These are phyloP conservation scores for Globisporangium yorkense DNA, from an alignment of 352 stramenopile species.

Conservation along the genomic window DNA sequence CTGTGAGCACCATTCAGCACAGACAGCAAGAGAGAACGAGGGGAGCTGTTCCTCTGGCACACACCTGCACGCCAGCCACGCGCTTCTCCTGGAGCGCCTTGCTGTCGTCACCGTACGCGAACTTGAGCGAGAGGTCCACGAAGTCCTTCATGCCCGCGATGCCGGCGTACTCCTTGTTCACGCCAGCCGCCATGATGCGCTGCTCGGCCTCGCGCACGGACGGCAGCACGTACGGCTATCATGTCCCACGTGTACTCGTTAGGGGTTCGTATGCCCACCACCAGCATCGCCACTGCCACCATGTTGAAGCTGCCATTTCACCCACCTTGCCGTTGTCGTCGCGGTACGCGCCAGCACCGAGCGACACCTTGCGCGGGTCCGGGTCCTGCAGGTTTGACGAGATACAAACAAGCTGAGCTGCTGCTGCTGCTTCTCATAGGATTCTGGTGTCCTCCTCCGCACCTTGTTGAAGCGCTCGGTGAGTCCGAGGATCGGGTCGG, in stretches of 20 bases:
- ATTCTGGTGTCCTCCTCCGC: neutral
- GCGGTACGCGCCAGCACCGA: slow-evolving; percentile 99
- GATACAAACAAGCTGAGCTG: too few relatives aligned
- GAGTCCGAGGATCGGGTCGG: slow-evolving; percentile 96
- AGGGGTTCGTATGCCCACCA: too few relatives aligned
- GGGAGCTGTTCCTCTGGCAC: neutral
- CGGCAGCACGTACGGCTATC: slow-evolving; percentile 93
- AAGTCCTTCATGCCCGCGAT: slow-evolving; percentile 96
- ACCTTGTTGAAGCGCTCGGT: slow-evolving; percentile 91
- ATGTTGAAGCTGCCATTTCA: slow-evolving; percentile 3
- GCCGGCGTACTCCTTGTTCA: slow-evolving; percentile 98
- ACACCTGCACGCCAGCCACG: slow-evolving; percentile 91
- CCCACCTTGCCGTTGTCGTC: slow-evolving; percentile 86
- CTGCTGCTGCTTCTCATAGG: too few relatives aligned
- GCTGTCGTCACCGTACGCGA: slow-evolving; percentile 97
- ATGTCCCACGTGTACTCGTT: too few relatives aligned
- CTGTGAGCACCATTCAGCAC: neutral
- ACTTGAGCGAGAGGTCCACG: slow-evolving; percentile 92
- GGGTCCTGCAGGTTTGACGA: slow-evolving; percentile 51
- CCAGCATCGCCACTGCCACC: neutral
- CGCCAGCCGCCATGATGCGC: slow-evolving; percentile 88
- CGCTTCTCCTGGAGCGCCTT: slow-evolving; percentile 86
- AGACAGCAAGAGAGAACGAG: neutral
- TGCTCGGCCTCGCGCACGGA: slow-evolving; percentile 96
- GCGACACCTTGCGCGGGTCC: slow-evolving; percentile 92